Percentiles rank a stretch among this genome's conserved stretches.
These are phyloP conservation scores for Dianthus caryophyllus DNA, from an alignment of 148 eudicot genomes.

Conservation along the genomic window DNA sequence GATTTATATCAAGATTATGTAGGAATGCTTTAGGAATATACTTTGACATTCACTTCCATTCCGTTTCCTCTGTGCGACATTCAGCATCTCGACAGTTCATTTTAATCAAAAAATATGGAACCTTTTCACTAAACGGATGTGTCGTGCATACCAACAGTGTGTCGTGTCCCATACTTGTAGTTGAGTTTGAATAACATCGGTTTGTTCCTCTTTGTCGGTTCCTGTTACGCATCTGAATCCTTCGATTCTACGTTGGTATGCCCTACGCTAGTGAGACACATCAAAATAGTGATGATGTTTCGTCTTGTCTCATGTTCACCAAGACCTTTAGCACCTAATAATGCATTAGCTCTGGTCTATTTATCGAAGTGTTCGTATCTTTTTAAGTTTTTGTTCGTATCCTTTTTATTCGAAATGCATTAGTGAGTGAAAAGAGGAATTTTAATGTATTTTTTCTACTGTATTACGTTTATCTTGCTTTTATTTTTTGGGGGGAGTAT, in stretches of 20 bases:
- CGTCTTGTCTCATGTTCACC: constrained; percentile 2
- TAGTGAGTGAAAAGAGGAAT: neutral
- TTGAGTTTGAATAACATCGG: neutral
- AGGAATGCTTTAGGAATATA: too few species aligned
- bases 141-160: too few species aligned
- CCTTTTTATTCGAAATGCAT: too few species aligned
- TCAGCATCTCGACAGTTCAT: too few species aligned
- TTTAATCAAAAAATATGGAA: too few species aligned
- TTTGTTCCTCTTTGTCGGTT: neutral
- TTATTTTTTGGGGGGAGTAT: neutral
- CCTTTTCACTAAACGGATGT: too few species aligned
- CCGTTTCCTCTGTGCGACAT: too few species aligned
- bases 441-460: neutral
- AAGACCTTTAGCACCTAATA: neutral
- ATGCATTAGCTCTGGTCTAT: neutral
- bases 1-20: too few species aligned
- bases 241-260: neutral
- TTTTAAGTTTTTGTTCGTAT: too few species aligned
- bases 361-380: neutral
- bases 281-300: constrained; percentile 5
- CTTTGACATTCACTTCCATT: too few species aligned
- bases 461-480: neutral
- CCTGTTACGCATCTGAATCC: neutral
- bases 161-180: too few species aligned
- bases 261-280: neutral